Conservation (phyloP, 2,329 filamentous ascomycete species). For the Talaromyces sp. region DNA sequence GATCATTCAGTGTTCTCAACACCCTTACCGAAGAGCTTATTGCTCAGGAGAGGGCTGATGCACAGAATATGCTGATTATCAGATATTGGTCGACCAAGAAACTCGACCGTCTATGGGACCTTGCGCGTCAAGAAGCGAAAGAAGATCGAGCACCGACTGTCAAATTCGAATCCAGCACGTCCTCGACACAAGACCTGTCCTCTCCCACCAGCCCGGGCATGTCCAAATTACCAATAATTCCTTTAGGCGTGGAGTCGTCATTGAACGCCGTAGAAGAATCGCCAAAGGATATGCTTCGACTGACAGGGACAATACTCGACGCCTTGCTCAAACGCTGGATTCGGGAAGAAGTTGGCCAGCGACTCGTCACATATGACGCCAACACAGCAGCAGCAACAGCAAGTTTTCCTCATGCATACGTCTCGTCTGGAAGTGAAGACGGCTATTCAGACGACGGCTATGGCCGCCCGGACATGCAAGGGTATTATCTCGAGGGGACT, state of each 20-base stretch:
- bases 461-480: conserved; percentile 15
- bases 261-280: conserved; percentile 31
- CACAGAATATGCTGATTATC: conserved; percentile 42
- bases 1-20: conserved; percentile 6
- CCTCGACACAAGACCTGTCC: background rate
- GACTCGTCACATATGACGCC: background rate
- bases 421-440: conserved; percentile 22
- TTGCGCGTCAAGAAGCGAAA: conserved; percentile 30
- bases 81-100: conserved; percentile 37
- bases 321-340: conserved; percentile 27
- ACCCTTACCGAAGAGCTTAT: conserved; percentile 26
- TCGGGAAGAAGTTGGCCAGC: conserved; percentile 11
- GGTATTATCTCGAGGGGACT: conserved; percentile 31
- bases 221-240: conserved; percentile 23
- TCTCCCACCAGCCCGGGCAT: background rate
- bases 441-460: conserved; percentile 18
- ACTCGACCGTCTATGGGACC: conserved; percentile 33
- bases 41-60: conserved; percentile 37
- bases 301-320: conserved; percentile 32
- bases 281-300: conserved; percentile 35
- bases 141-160: conserved; percentile 7
- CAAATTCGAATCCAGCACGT: background rate
- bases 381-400: background rate
- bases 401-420: conserved; percentile 7
- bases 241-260: conserved; percentile 30